These are phyloP conservation scores for Trametes pubescens DNA, from an alignment of 1,284 basidiomycete genomes.

Conservation along the genomic window DNA sequence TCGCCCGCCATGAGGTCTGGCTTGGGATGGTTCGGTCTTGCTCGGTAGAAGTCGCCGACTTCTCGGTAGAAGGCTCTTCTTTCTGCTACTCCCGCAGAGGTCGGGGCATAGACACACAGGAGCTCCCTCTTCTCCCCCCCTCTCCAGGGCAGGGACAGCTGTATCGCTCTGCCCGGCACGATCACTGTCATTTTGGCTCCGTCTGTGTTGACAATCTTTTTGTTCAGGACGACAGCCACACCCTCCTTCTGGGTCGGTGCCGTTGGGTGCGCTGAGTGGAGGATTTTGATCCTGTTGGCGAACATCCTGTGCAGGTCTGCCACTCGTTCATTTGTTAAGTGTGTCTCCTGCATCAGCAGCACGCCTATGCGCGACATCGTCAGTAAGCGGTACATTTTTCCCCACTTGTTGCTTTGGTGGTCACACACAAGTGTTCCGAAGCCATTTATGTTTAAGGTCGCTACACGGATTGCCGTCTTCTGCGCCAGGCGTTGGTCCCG, in stretches of 20 bases:
- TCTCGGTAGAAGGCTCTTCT: constrained; percentile 45
- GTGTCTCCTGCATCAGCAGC: constrained; percentile 20
- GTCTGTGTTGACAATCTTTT: background rate
- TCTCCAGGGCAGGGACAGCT: constrained; percentile 28
- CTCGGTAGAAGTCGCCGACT: constrained; percentile 29
- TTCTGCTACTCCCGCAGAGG: constrained; percentile 39
- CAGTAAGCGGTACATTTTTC: background rate
- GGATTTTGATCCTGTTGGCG: background rate
- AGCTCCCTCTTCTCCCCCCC: constrained; percentile 28
- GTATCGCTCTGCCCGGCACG: constrained; percentile 8
- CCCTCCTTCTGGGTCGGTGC: constrained; percentile 12
- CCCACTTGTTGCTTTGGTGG: constrained; percentile 13
- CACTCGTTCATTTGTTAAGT: constrained; percentile 3
- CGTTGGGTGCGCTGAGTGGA: constrained; percentile 5
- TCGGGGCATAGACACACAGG: constrained; percentile 46
- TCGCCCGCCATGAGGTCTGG: constrained; percentile 50
- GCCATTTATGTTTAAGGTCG: constrained; percentile 13
- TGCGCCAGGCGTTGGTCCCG: no score
- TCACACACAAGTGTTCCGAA: background rate
- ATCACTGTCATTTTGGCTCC: background rate
- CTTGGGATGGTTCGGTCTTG: constrained; percentile 12
- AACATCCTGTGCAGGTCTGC: constrained; percentile 1
- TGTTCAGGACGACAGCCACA: constrained; percentile 12
- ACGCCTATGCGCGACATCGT: constrained; percentile 7
- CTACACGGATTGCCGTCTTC: background rate